Percentiles rank a stretch among this genome's conserved stretches.
These are phyloP conservation scores for Magnusiomyces magnusii DNA, from an alignment of 1,139 yeast genomes.

Conservation along the genomic window DNA sequence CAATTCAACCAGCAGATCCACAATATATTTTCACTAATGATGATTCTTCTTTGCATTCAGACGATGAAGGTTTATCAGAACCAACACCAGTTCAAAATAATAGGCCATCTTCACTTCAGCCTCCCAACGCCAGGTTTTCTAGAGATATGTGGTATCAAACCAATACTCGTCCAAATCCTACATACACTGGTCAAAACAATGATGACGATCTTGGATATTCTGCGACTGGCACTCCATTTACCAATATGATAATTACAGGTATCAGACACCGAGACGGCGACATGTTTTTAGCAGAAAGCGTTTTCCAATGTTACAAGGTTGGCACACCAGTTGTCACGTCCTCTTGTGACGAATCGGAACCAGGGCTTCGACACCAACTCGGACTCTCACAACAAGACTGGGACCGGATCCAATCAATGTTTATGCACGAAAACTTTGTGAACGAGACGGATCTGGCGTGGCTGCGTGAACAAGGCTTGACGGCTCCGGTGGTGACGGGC, in stretches of 20 bases:
- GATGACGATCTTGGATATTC: background rate
- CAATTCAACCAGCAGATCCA: no score
- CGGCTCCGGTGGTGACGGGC: background rate
- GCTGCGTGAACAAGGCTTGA: background rate
- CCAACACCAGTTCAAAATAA: no score
- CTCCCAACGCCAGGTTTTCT: background rate
- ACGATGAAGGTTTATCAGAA: no score
- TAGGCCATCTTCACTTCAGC: no score
- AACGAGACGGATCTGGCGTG: background rate
- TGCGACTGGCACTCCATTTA: background rate
- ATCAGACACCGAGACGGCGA: background rate
- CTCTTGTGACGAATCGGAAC: no score
- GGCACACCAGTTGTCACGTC: background rate
- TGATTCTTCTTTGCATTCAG: no score
- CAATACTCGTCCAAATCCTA: no score
- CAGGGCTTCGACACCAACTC: no score
- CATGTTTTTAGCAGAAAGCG: background rate
- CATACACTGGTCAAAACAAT: no score
- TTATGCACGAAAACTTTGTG: background rate
- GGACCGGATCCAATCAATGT: background rate
- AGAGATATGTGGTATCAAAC: background rate
- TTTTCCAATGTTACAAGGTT: background rate
- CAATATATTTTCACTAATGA: no score
- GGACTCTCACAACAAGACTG: background rate
- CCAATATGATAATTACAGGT: background rate